Percentiles rank a stretch among this genome's conserved stretches.
Evolutionary conservation across 2,329 filamentous ascomycete species (phyloP).

Genomic region (Colletotrichum graminicola): DNA sequence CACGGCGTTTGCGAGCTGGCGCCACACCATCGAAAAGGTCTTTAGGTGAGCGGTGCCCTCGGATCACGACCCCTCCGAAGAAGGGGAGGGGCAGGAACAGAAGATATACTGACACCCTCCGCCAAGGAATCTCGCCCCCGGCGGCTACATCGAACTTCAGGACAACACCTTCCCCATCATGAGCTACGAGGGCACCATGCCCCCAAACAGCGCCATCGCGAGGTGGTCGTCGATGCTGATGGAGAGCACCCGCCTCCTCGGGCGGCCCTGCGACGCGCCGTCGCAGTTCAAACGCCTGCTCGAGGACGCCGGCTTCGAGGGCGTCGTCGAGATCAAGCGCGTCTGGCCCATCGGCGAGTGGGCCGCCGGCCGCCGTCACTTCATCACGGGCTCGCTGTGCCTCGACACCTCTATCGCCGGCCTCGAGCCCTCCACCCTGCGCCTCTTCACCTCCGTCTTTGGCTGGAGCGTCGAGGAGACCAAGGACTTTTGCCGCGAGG

Average conservation of each 20-base stretch:
- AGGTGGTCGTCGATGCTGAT: conserved; percentile 50
- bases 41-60: conserved; percentile 51
- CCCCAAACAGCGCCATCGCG: conserved; percentile 47
- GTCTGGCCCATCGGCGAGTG: conserved; percentile 65
- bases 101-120: background rate
- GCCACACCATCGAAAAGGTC: conserved; percentile 44
- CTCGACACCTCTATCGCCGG: conserved; percentile 39
- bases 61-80: conserved; percentile 45
- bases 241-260: conserved; percentile 47
- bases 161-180: conserved; percentile 47
- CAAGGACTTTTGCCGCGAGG: conserved; percentile 46
- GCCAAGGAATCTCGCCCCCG: conserved; percentile 48
- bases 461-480: conserved; percentile 49
- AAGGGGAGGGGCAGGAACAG: no score
- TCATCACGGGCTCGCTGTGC: conserved; percentile 46
- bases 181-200: conserved; percentile 50
- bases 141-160: conserved; percentile 52
- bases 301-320: conserved; percentile 65
- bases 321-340: conserved; percentile 61
- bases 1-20: conserved; percentile 47
- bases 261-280: conserved; percentile 10
- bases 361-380: conserved; percentile 62
- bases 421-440: conserved; percentile 50
- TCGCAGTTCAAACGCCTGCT: conserved; percentile 53
- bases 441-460: conserved; percentile 50